Evolutionary conservation across 768 basidiomycete genomes (phyloP).

Genomic region (Mycena leptocephala): DNA sequence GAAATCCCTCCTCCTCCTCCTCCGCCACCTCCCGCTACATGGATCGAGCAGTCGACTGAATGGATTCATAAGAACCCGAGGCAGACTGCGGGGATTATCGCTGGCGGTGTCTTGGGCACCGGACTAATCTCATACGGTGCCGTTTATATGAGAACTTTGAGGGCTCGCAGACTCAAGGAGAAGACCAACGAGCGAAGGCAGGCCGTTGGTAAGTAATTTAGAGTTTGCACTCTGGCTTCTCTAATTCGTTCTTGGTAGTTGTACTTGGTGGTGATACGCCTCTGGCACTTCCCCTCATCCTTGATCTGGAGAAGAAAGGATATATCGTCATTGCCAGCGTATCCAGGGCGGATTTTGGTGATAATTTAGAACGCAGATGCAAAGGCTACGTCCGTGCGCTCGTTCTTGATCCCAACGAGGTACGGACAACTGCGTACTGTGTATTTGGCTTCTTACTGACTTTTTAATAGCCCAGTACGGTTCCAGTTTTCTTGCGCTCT

Average conservation of each 20-base stretch:
- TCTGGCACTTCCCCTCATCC: constrained; percentile 79
- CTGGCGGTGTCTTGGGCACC: constrained; percentile 70
- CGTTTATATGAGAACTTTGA: constrained; percentile 45
- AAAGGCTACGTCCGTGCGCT: constrained; percentile 88
- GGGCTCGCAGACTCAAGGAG: constrained; percentile 63
- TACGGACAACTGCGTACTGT: constrained; percentile 46
- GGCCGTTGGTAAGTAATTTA: constrained; percentile 72
- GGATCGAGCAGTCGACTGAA: constrained; percentile 62
- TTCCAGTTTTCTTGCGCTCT: constrained; percentile 86
- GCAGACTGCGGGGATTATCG: constrained; percentile 68
- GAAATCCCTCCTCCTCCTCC: constrained; percentile 82
- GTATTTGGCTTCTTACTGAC: constrained; percentile 3
- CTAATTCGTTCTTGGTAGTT: constrained; percentile 59
- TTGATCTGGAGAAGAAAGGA: constrained; percentile 83
- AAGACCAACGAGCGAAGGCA: constrained; percentile 72
- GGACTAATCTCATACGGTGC: constrained; percentile 73
- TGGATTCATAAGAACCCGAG: constrained; percentile 77
- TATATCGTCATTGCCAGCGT: constrained; percentile 91
- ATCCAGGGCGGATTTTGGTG: constrained; percentile 75
- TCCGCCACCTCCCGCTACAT: constrained; percentile 63
- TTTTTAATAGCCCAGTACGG: constrained; percentile 72
- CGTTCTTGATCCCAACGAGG: constrained; percentile 87
- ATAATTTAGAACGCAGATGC: constrained; percentile 73
- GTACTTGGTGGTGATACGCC: constrained; percentile 88
- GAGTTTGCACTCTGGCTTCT: neutral